Conservation (phyloP, 306 rosid genomes). For the Begonia fuchsioides region DNA sequence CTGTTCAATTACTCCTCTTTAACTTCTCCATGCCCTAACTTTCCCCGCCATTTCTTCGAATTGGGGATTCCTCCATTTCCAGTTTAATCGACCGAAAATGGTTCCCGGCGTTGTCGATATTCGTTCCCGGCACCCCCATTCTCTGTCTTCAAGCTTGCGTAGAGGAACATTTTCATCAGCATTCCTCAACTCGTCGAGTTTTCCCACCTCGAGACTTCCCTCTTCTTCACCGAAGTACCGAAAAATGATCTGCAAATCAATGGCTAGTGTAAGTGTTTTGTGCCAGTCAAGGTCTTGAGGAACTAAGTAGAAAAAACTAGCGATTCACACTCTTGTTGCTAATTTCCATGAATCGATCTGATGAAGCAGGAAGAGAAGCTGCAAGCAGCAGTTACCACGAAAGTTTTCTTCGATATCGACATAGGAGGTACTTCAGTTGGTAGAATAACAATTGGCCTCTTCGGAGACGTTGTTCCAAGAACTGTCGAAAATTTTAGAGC, state of each 20-base stretch:
- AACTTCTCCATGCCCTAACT: neutral
- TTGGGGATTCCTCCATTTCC: neutral
- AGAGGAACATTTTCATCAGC: conserved; percentile 18
- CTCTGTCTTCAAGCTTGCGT: conserved; percentile 1
- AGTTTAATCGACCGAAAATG: too few relatives aligned
- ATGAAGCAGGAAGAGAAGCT: conserved; percentile 42
- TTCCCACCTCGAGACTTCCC: conserved; percentile 14
- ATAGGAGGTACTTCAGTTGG: conserved; percentile 56
- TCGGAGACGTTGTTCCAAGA: conserved; percentile 65
- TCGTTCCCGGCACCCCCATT: neutral
- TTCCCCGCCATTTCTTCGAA: neutral
- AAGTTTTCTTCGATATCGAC: conserved; percentile 71
- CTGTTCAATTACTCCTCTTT: neutral
- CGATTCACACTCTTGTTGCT: too few relatives aligned
- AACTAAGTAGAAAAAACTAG: neutral
- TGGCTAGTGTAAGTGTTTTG: conserved; percentile 3
- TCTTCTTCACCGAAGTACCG: conserved; percentile 17
- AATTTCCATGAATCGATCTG: neutral
- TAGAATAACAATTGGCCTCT: conserved; percentile 56
- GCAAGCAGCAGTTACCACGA: conserved; percentile 66
- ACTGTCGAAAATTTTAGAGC: conserved; percentile 82
- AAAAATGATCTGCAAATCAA: conserved; percentile 32
- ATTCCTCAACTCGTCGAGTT: conserved; percentile 16
- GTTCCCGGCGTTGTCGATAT: too few relatives aligned
- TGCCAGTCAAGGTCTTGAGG: neutral